Evolutionary conservation across 2,329 filamentous ascomycete species (phyloP), one percentile per base, ranked within the genome.

Genomic region (Pseudogymnoascus sp.): DNA sequence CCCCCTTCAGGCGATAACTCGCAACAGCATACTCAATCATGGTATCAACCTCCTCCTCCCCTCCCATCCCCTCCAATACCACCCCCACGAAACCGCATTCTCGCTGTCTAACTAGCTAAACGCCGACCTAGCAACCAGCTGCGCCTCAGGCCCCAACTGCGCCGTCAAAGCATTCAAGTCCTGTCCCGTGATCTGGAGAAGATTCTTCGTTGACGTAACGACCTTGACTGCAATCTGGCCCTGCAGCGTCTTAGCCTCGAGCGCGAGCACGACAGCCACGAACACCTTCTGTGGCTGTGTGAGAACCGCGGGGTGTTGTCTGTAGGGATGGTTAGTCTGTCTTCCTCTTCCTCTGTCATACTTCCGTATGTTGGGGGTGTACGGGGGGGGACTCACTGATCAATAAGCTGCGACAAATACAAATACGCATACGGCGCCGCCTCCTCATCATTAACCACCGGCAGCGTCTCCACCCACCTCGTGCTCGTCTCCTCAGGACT

Each of bases 361-460:
- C n/a, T n/a, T n/a, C n/a, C n/a, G n/a, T n/a, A n/a, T n/a, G n/a
- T n/a, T n/a, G n/a, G n/a, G n/a, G n/a, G n/a, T n/a, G n/a, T n/a
- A n/a, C n/a, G n/a, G n/a, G 8, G 36, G 9, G 25, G 20, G 33
- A 87, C 92, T 84, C 85, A 97, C 94, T 95, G 89, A 67, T 95
- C 89, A 72, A 97, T 97, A 65, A 99, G 77, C 73, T 96, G 88
- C 11, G 90, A 87, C 62, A 99, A 79, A 77, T 96, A 99, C 47
- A 87, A 87, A 73, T 99, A 99, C 1, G 92, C 92, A 74, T 95
- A 97, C 12, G 94, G 94, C 18, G 94, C 94, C 3, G 94, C 94
- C 77, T 99, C 94, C 74, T 99, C 94, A 67, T 99, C 94, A 70
- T 96, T 97, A 14, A 87, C 86, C 59, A 99, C 88, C 0, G 94